Percentiles rank a stretch among this genome's conserved stretches.
Evolutionary conservation across 2,329 filamentous ascomycete genomes (phyloP).

Genomic region (Dothistroma pini): DNA sequence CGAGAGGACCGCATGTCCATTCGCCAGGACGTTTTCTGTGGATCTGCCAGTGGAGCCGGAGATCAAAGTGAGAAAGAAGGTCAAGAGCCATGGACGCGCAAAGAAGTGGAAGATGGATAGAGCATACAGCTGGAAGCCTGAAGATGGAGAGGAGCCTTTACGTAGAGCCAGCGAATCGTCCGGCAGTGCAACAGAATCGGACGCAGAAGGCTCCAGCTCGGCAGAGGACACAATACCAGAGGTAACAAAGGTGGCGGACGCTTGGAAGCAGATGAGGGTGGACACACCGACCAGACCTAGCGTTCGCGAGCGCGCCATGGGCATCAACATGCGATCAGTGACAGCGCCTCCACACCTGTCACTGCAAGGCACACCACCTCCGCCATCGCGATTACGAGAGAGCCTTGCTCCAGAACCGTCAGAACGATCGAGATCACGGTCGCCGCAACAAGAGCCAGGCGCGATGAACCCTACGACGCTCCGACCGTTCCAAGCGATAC

Average conservation of each 20-base stretch:
- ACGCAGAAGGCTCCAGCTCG: constrained; percentile 23
- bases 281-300: constrained; percentile 20
- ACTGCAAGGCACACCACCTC: constrained; percentile 42
- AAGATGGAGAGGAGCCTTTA: constrained; percentile 33
- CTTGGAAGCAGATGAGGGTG: constrained; percentile 16
- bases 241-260: constrained; percentile 8
- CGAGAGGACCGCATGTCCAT: constrained; percentile 84
- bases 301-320: constrained; percentile 22
- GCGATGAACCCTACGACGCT: constrained; percentile 13
- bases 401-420: constrained; percentile 27
- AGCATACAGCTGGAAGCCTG: constrained; percentile 45
- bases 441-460: constrained; percentile 4
- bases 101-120: constrained; percentile 49
- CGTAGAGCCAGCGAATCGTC: constrained; percentile 19
- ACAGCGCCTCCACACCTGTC: constrained; percentile 43
- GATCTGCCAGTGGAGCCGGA: constrained; percentile 66
- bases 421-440: constrained; percentile 1
- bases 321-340: constrained; percentile 30
- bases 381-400: constrained; percentile 33
- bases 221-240: constrained; percentile 16
- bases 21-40: constrained; percentile 71
- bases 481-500: constrained; percentile 30
- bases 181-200: constrained; percentile 19
- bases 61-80: constrained; percentile 59
- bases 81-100: constrained; percentile 57